Evolutionary conservation across 1,284 basidiomycete species (phyloP), one percentile per base, ranked within the genome.

Genomic region (Trametes pubescens): DNA sequence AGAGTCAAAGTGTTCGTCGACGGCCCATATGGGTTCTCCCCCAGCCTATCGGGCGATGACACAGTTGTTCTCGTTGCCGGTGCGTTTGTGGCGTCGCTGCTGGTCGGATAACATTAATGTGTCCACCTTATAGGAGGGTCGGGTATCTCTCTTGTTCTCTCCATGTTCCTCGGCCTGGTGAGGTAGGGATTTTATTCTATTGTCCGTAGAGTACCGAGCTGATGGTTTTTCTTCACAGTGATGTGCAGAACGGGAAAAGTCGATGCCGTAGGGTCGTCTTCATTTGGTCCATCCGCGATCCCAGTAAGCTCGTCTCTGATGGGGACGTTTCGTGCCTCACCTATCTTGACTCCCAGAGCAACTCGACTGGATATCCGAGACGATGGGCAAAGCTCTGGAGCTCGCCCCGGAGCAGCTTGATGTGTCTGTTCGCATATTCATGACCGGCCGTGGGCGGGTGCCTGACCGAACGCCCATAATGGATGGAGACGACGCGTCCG

Each of bases 1-100:
- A 67, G 69, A 24, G 73, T 80, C 57, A 78, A 76, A 35, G 79
- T 82, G 5, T 77, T 80, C 56, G 51, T 88, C 10, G 85, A 86
- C 64, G 86, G 85, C 0, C 85, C 86, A 29, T 86, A 86, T 65
- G 83, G 85, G 10, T 71, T 76, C 11, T 80, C 84, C 0, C 81
- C 83, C 1, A 70, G 80, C 40, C 70, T 86, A 22, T 65, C 75
- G 26, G 75, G 76, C 11, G 86, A 79, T 65, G 74, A 78, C 35
- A 81, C 79, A 0, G 78, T 79, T 4, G 73, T 86, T 22, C 72
- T 87, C 52, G 76, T 87, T 56, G 82, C 84, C 47, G 84, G 84
- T 82, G 61, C 21, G 77, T 26, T 24, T 1, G 29, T 8, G 21
- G 22, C 8, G 13, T 40, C 40, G 14, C 13, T 43, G 21, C 21